Percentiles rank a stretch among this genome's conserved stretches.
Evolutionary conservation across 768 basidiomycete genomes (phyloP).

Genomic region (Chalciporus chontae): DNA sequence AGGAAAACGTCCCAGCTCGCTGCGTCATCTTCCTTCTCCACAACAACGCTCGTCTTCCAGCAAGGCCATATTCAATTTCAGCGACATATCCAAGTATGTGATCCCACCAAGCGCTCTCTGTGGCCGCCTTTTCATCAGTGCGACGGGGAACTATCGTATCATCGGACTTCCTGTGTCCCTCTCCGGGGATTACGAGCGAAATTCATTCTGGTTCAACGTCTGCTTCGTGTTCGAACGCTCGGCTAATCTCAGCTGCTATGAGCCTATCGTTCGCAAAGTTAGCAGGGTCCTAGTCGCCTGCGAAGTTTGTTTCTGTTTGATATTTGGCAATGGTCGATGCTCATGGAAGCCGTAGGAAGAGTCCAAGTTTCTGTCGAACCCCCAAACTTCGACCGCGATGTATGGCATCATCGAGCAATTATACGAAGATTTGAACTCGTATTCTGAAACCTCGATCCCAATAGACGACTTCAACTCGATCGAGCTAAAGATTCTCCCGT

Average conservation of each 20-base stretch:
- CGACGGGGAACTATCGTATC: constrained; percentile 77
- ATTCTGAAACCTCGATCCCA: constrained; percentile 90
- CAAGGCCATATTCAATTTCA: constrained; percentile 77
- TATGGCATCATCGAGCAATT: constrained; percentile 90
- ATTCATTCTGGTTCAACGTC: constrained; percentile 90
- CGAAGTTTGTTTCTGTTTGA: constrained; percentile 57
- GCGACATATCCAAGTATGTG: constrained; percentile 89
- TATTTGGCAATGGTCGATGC: neutral
- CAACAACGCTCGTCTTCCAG: constrained; percentile 47
- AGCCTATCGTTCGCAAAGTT: constrained; percentile 92
- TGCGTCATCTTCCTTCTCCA: constrained; percentile 41
- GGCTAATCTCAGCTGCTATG: constrained; percentile 92
- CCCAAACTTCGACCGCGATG: constrained; percentile 61
- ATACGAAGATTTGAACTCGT: constrained; percentile 96
- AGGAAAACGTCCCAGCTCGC: constrained; percentile 41
- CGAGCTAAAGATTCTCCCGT: constrained; percentile 94
- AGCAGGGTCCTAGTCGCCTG: constrained; percentile 84
- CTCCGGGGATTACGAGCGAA: constrained; percentile 71
- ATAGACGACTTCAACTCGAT: constrained; percentile 93
- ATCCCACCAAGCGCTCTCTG: constrained; percentile 86
- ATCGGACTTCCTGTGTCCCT: constrained; percentile 89
- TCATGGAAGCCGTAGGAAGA: constrained; percentile 59
- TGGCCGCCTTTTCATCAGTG: constrained; percentile 83
- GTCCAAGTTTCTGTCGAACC: constrained; percentile 79
- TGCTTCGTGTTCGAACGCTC: constrained; percentile 94